Evolutionary conservation across 441 rosid species (phyloP).

Genomic region (Populus tomentosa): DNA sequence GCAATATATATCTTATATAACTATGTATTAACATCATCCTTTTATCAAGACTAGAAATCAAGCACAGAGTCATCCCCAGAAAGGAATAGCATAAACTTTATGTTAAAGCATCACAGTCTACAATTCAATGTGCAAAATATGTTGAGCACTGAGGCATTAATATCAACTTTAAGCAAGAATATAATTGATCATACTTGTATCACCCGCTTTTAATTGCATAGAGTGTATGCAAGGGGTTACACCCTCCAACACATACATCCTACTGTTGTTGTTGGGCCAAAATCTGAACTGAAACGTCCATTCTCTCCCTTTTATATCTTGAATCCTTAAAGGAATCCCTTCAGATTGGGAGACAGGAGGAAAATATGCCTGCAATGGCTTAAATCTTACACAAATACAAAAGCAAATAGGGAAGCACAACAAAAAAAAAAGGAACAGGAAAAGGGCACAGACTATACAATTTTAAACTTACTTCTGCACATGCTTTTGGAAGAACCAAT

Average conservation of each 20-base stretch:
- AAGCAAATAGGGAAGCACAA: not conserved
- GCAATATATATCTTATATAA: not conserved
- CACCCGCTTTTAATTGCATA: conserved; percentile 91
- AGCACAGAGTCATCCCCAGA: conserved; percentile 57
- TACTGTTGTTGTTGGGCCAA: conserved; percentile 99
- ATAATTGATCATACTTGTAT: conserved; percentile 59
- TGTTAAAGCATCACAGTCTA: conserved; percentile 20
- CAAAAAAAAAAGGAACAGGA: not conserved
- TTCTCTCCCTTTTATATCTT: conserved; percentile 85
- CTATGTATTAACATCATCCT: not conserved
- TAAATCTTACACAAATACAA: conserved; percentile 21
- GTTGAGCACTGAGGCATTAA: not conserved
- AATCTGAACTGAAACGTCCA: conserved; percentile 98
- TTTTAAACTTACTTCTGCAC: conserved; percentile 77
- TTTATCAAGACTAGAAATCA: conserved; percentile 12
- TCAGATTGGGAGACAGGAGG: conserved; percentile 91
- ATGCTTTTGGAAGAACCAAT: conserved; percentile 92
- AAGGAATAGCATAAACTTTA: conserved; percentile 74
- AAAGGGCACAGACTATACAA: not conserved
- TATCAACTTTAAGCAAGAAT: conserved; percentile 8
- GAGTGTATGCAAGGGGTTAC: conserved; percentile 99
- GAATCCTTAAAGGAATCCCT: conserved; percentile 82
- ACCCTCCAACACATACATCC: conserved; percentile 99
- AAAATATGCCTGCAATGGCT: conserved; percentile 79
- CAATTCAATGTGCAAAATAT: not conserved